Evolutionary conservation across 345 rosid species (phyloP).

Genomic region (Boechera divaricarpa): DNA sequence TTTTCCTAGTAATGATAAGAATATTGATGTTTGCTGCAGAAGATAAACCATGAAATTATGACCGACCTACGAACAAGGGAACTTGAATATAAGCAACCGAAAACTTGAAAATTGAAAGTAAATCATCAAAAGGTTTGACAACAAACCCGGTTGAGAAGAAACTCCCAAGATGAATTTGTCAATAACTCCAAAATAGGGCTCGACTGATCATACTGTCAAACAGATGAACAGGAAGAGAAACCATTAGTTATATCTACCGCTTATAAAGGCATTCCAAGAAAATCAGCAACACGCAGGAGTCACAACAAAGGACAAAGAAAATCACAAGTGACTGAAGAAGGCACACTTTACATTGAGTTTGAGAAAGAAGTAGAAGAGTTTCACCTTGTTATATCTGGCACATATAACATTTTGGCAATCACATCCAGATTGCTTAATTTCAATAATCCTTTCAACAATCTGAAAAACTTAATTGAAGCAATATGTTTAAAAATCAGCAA

Average conservation of each 20-base stretch:
- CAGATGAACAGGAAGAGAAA: background rate
- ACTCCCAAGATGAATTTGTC: constrained; percentile 64
- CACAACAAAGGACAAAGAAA: background rate
- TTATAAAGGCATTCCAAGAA: background rate
- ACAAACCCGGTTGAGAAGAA: constrained; percentile 73
- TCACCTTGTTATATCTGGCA: constrained; percentile 64
- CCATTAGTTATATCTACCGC: background rate
- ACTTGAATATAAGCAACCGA: background rate
- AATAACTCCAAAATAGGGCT: constrained; percentile 63
- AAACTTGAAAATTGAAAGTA: constrained; percentile 21
- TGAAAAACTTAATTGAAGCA: constrained; percentile 37
- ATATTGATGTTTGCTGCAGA: constrained; percentile 62
- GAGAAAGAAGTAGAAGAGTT: background rate
- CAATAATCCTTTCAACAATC: constrained; percentile 63
- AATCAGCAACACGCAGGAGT: background rate
- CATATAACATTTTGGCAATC: constrained; percentile 53
- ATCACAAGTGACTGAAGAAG: background rate
- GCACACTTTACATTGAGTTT: background rate
- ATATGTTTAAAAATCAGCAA: background rate
- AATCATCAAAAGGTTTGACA: constrained; percentile 7
- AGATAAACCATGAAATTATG: constrained; percentile 68
- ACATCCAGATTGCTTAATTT: constrained; percentile 44
- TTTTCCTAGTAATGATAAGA: constrained; percentile 56
- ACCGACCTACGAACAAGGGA: constrained; percentile 61
- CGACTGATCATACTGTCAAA: constrained; percentile 53